Conservation (phyloP, 495 filamentous ascomycete genomes). For the Chlorociboria aeruginascens region DNA sequence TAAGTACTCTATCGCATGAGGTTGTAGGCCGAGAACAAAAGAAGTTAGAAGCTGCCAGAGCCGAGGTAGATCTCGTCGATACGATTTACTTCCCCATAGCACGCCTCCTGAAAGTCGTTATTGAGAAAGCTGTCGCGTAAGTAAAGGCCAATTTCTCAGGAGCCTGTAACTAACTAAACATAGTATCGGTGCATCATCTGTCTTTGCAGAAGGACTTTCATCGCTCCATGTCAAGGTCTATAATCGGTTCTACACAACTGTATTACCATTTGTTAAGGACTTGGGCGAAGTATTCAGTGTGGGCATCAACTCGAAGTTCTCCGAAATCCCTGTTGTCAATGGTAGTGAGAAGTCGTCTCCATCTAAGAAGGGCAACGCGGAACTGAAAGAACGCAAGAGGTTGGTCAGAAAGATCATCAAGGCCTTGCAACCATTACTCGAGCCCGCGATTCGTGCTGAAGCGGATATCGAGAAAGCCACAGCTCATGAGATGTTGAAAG, state of each 20-base stretch:
- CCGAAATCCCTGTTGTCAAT: slow-evolving; percentile 8
- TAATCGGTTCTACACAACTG: slow-evolving; percentile 61
- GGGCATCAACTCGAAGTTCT: slow-evolving; percentile 34
- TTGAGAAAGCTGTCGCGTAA: slow-evolving; percentile 64
- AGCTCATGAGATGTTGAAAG: slow-evolving; percentile 55
- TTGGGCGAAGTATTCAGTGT: slow-evolving; percentile 55
- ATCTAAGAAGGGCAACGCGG: slow-evolving; percentile 9
- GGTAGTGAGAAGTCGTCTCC: slow-evolving; percentile 27
- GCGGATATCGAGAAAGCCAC: slow-evolving; percentile 60
- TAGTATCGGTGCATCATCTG: slow-evolving; percentile 61
- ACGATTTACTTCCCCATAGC: slow-evolving; percentile 81
- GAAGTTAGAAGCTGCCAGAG: slow-evolving; percentile 64
- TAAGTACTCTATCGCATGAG: slow-evolving; percentile 54
- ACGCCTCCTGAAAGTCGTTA: slow-evolving; percentile 62
- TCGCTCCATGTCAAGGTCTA: slow-evolving; percentile 53
- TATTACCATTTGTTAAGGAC: slow-evolving; percentile 61
- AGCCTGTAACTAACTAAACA: slow-evolving; percentile 24
- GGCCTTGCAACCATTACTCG: slow-evolving; percentile 61
- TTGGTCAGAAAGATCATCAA: slow-evolving; percentile 78
- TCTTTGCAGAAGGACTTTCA: slow-evolving; percentile 54
- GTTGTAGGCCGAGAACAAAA: slow-evolving; percentile 59
- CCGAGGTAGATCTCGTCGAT: slow-evolving; percentile 67
- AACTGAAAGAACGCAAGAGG: slow-evolving; percentile 47
- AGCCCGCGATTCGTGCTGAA: slow-evolving; percentile 67
- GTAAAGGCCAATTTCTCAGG: slow-evolving; percentile 20